Base-by-base conservation (phyloP, 2,329 filamentous ascomycete species). In the Aspergillus caelatus region DNA sequence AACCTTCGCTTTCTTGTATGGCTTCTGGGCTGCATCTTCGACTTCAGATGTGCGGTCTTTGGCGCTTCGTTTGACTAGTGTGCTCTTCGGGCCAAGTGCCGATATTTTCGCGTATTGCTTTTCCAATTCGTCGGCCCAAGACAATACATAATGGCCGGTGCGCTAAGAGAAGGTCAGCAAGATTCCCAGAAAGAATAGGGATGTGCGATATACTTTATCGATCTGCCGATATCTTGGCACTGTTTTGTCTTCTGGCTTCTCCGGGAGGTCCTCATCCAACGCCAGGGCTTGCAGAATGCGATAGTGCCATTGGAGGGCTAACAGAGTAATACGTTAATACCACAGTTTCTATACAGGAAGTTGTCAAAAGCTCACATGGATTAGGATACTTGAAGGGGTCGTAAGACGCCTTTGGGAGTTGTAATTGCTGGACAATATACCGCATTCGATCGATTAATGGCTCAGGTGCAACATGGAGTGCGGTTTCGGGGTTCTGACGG, bases 281-380 rank as follows among this genome's bases (percentile, higher is more conserved):
- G 95, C 95, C 62, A 97, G 85, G 8, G 92, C 91, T 78, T 99
- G 95, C 0, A 99, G 82, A 53, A 99, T 96, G 65, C 88, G 90
- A 82, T 98, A 99, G 80, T 98, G 95, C 94, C 94, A 99, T 79
- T 99, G 95, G 28, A 99, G 83, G 10, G 91, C 86, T 74, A 57
- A 7, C 16, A n/a, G 16, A 19, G 5, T 9, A 34, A 67, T 67
- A 46, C 57, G 34, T 36, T 60, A 59, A 39, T 26, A 21, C 43
- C 12, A 8, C 4, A 12, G 9, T 6, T 23, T 5, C 12, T 12
- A 1, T 14, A 43, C n/a, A n/a, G 2, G 23, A 4, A 9, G 10
- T 19, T 23, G 32, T 5, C 19, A 52, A 34, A n/a, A 45, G 46
- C 78, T 65, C 70, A 80, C 80, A 74, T 11, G 94, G 93, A 66